These are phyloP conservation scores for Massariosphaeria phaeospora DNA, from an alignment of 495 filamentous ascomycete species.

Conservation along the genomic window DNA sequence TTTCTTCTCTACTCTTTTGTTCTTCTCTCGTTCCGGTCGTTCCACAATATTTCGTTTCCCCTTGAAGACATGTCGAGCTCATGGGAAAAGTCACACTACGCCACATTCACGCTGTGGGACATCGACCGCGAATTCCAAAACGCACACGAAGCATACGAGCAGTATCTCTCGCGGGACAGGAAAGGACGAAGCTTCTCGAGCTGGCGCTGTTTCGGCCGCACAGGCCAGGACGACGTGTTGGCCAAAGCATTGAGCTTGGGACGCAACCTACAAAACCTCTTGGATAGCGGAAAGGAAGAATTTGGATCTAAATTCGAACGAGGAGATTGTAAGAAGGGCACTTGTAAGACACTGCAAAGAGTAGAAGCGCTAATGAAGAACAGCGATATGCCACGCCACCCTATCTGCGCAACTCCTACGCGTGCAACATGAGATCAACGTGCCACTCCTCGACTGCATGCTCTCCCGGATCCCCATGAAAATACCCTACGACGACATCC, in stretches of 20 bases:
- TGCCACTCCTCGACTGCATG: slow-evolving; percentile 15
- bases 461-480: slow-evolving; percentile 2
- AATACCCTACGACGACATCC: slow-evolving; percentile 14
- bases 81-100: slow-evolving; percentile 19
- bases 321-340: slow-evolving; percentile 17
- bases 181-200: not conserved
- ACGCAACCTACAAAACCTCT: not conserved
- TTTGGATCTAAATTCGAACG: slow-evolving; percentile 21
- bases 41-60: not conserved
- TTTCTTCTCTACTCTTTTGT: not conserved
- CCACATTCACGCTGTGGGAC: slow-evolving; percentile 24
- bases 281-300: slow-evolving; percentile 7
- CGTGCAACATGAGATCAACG: slow-evolving; percentile 21
- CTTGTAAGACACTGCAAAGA: not conserved
- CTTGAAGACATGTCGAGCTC: not conserved
- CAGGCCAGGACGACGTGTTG: slow-evolving; percentile 11
- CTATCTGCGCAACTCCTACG: slow-evolving; percentile 21
- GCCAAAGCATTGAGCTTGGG: slow-evolving; percentile 9
- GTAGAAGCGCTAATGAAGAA: not conserved
- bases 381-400: slow-evolving; percentile 23
- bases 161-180: slow-evolving; percentile 9
- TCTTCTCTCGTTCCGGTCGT: not conserved
- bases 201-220: slow-evolving; percentile 8
- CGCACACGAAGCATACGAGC: slow-evolving; percentile 23
- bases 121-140: slow-evolving; percentile 29